A percentile compares a stretch with the other conserved stretches of the same genome.
phyloP scores from a whole-genome alignment of 1,284 basidiomycete species.

The Puccinia hordei region DNA sequence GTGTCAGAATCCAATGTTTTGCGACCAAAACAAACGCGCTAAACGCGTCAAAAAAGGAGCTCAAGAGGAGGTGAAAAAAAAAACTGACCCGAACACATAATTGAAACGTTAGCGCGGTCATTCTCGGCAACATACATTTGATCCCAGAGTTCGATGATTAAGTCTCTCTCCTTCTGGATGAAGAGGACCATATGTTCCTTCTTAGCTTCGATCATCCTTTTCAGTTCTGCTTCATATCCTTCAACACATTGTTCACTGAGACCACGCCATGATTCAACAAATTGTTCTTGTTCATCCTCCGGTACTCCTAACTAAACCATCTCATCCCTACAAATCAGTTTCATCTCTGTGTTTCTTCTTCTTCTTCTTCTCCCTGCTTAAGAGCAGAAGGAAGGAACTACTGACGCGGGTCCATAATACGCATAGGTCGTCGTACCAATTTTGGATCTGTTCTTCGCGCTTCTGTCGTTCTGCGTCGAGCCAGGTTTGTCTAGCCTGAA shows the following conservation, averaged over 20 bases:
- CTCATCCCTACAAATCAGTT: too few species aligned
- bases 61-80: neutral
- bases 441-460: constrained; percentile 74
- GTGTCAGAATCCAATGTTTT: constrained; percentile 29
- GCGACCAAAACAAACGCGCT: neutral
- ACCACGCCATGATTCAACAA: constrained; percentile 76
- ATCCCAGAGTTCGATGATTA: constrained; percentile 81
- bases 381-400: neutral
- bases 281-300: constrained; percentile 74
- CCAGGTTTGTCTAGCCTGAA: constrained; percentile 2
- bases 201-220: constrained; percentile 85
- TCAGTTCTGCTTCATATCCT: constrained; percentile 80
- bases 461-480: constrained; percentile 20
- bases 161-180: constrained; percentile 75
- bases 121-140: constrained; percentile 80
- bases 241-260: constrained; percentile 61
- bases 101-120: constrained; percentile 76
- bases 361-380: too few species aligned
- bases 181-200: constrained; percentile 83
- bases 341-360: too few species aligned
- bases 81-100: constrained; percentile 74
- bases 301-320: constrained; percentile 72
- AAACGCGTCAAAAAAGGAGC: constrained; percentile 9
- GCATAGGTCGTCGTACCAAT: constrained; percentile 81
- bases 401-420: constrained; percentile 68